These are phyloP conservation scores for Coemansia sp. DNA, from an alignment of 192 early-diverging fungal genomes.

Conservation along the genomic window DNA sequence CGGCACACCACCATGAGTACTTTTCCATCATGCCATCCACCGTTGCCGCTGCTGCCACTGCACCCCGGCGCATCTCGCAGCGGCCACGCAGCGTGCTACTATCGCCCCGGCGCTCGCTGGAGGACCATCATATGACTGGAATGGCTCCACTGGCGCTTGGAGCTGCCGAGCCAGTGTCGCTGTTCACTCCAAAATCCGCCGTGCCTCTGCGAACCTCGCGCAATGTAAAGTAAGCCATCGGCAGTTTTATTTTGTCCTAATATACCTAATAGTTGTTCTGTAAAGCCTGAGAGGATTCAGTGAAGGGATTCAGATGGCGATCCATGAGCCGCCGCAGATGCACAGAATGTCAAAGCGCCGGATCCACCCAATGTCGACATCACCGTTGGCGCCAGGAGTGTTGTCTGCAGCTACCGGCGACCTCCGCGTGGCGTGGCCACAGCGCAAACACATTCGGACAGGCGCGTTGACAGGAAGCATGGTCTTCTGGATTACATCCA, in stretches of 20 bases:
- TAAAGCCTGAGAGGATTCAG: background rate
- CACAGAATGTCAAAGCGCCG: constrained; percentile 35
- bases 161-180: constrained; percentile 12
- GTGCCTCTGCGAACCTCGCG: constrained; percentile 21
- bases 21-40: constrained; percentile 9
- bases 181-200: constrained; percentile 28
- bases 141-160: background rate
- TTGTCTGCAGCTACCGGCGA: background rate
- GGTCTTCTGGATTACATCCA: constrained; percentile 46
- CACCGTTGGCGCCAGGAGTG: background rate
- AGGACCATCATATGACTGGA: constrained; percentile 33
- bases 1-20: constrained; percentile 38
- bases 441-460: constrained; percentile 32
- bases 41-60: background rate
- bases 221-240: background rate
- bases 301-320: constrained; percentile 10
- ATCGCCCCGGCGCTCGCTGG: constrained; percentile 50
- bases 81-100: constrained; percentile 49
- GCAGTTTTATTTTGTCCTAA: background rate
- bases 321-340: constrained; percentile 45
- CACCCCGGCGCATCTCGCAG: constrained; percentile 35
- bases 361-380: constrained; percentile 22
- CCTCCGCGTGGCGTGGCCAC: constrained; percentile 38
- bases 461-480: constrained; percentile 27
- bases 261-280: background rate